Conservation (phyloP, 1,139 yeast genomes). For the Saccharomycopsis hybrid region DNA sequence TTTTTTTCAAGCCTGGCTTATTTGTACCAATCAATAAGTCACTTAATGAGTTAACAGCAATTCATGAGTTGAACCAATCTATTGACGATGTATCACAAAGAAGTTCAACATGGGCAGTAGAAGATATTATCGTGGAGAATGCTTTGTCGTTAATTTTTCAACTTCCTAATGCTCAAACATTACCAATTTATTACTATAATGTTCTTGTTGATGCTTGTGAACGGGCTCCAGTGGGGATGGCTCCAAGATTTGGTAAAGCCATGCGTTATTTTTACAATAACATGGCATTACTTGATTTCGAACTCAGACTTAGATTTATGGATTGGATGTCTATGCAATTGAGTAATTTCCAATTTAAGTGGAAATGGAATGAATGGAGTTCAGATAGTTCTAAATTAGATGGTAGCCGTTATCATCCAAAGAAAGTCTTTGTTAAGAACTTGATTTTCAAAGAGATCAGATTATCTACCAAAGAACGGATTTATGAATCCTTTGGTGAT, state of each 20-base stretch:
- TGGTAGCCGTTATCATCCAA: conserved; percentile 55
- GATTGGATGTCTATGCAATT: conserved; percentile 95
- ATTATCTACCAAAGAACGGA: conserved; percentile 61
- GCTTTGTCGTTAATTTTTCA: conserved; percentile 72
- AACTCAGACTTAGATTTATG: conserved; percentile 62
- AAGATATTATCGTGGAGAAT: conserved; percentile 83
- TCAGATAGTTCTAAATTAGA: conserved; percentile 40
- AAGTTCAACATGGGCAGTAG: conserved; percentile 76
- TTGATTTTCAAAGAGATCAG: conserved; percentile 80
- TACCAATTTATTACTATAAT: conserved; percentile 74
- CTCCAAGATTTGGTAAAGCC: conserved; percentile 94
- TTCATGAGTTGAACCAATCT: conserved; percentile 32
- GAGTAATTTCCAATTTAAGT: conserved; percentile 88
- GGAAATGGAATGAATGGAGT: conserved; percentile 99
- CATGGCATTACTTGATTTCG: conserved; percentile 65
- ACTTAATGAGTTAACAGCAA: conserved; percentile 58
- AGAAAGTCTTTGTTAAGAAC: conserved; percentile 66
- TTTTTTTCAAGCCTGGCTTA: conserved; percentile 60
- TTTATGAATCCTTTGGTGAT: conserved; percentile 48
- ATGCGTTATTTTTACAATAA: conserved; percentile 75
- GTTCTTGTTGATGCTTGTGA: conserved; percentile 87
- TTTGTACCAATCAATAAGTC: conserved; percentile 85
- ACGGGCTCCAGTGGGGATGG: conserved; percentile 80
- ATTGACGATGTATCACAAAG: conserved; percentile 27
- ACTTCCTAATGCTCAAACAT: conserved; percentile 61